phyloP scores from a whole-genome alignment of 805 yeast species.

The Pichia kluyveri region DNA sequence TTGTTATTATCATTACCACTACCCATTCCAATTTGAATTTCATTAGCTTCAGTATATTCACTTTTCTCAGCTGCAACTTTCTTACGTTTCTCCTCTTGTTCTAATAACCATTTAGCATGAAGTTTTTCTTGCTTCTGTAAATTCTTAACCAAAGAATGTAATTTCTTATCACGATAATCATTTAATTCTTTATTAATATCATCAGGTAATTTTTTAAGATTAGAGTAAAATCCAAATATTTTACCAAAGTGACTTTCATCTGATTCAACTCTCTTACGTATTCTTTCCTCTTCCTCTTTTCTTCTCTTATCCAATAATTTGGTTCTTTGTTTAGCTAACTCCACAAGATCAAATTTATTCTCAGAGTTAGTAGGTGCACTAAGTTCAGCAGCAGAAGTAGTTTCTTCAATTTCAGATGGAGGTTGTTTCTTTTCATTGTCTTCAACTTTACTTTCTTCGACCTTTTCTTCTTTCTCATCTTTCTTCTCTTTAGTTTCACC shows the following conservation, averaged over 20 bases:
- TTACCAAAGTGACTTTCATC: constrained; percentile 25
- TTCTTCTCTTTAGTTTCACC: neutral
- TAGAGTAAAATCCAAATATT: constrained; percentile 25
- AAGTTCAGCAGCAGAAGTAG: too few relatives aligned
- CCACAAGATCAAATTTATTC: constrained; percentile 33
- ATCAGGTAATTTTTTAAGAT: constrained; percentile 16
- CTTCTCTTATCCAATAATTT: constrained; percentile 27
- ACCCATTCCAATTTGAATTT: constrained; percentile 10
- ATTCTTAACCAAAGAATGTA: constrained; percentile 16
- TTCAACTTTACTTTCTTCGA: too few relatives aligned
- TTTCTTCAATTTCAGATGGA: too few relatives aligned
- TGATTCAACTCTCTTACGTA: constrained; percentile 23
- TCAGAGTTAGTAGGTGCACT: neutral
- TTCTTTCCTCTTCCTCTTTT: constrained; percentile 25
- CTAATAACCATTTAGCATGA: constrained; percentile 11
- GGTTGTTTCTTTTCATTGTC: too few relatives aligned
- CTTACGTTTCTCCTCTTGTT: constrained; percentile 23
- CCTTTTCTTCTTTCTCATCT: neutral
- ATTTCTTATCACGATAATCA: constrained; percentile 14
- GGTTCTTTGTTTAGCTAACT: constrained; percentile 43
- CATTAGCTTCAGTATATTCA: constrained; percentile 12
- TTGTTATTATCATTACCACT: constrained; percentile 6
- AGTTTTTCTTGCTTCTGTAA: constrained; percentile 25
- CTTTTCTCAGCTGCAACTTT: constrained; percentile 17
- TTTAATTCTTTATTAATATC: constrained; percentile 14